Evolutionary conservation across 306 rosid species (phyloP).

Genomic region (Pyrus pyrifolia): DNA sequence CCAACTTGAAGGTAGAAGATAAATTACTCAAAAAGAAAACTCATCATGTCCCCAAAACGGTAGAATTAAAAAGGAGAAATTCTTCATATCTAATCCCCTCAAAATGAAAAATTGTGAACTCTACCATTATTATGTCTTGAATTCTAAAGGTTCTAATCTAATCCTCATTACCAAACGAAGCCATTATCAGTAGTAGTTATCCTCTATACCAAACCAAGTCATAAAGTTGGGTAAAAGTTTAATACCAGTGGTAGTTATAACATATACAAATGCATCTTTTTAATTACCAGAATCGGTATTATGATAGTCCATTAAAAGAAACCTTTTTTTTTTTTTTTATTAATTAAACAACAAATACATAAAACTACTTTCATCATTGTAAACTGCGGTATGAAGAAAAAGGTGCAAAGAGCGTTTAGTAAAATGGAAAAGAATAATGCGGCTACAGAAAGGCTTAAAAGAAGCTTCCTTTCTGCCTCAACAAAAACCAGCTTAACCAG

Average conservation of each 20-base stretch:
- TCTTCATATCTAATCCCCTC: too few relatives aligned
- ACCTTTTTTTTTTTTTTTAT: not conserved
- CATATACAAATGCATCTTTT: too few relatives aligned
- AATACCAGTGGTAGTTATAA: too few relatives aligned
- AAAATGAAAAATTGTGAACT: not conserved
- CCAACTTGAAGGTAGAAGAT: not conserved
- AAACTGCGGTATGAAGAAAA: not conserved
- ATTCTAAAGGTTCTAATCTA: too few relatives aligned
- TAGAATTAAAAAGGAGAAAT: too few relatives aligned
- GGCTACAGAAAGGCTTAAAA: constrained; percentile 35
- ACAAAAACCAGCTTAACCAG: constrained; percentile 32
- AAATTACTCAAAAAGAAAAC: not conserved
- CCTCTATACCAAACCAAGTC: too few relatives aligned
- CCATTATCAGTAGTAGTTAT: too few relatives aligned
- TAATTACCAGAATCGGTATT: not conserved
- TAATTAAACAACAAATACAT: not conserved
- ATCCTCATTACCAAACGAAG: too few relatives aligned
- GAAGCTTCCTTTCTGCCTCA: constrained; percentile 49
- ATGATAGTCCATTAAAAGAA: not conserved
- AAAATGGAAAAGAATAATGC: constrained; percentile 4
- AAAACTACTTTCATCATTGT: not conserved
- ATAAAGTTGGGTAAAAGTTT: too few relatives aligned
- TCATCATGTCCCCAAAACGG: not conserved
- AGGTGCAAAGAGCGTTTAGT: not conserved
- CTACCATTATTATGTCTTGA: not conserved